Conservation (phyloP, 805 yeast genomes). For the Wickerhamomyces ciferrii region DNA sequence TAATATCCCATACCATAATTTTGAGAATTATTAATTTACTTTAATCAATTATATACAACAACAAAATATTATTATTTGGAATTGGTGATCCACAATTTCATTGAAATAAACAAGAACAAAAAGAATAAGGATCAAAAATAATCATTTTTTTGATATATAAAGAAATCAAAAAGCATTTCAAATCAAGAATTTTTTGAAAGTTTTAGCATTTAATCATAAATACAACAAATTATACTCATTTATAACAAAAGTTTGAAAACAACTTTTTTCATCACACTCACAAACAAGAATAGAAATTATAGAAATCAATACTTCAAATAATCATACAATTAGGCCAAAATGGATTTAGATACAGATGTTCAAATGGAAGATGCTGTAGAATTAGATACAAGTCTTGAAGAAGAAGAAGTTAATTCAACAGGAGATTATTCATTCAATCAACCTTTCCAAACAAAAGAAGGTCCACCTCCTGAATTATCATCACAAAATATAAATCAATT, state of each 20-base stretch:
- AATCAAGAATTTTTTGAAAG: too few species aligned
- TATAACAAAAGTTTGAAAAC: too few species aligned
- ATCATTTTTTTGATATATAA: too few species aligned
- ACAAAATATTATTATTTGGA: not conserved
- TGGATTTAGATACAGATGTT: constrained; percentile 78
- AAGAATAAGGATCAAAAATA: not conserved
- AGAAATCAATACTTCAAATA: not conserved
- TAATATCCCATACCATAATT: not conserved
- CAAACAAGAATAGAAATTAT: not conserved
- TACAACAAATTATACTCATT: too few species aligned
- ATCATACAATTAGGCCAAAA: too few species aligned
- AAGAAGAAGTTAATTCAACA: constrained; percentile 20
- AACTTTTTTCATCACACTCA: too few species aligned
- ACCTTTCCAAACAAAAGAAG: constrained; percentile 32
- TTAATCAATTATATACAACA: not conserved
- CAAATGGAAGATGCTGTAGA: constrained; percentile 75
- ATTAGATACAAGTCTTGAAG: constrained; percentile 29
- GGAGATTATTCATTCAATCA: constrained; percentile 33
- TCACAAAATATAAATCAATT: constrained; percentile 55
- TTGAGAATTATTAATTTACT: too few species aligned
- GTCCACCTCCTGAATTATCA: constrained; percentile 31
- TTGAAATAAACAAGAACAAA: not conserved
- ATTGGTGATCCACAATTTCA: not conserved
- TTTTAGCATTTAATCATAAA: too few species aligned
- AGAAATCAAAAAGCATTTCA: too few species aligned